These are phyloP conservation scores for Rugonectria rugulosa DNA, from an alignment of 2,329 filamentous ascomycete genomes.

Conservation along the genomic window DNA sequence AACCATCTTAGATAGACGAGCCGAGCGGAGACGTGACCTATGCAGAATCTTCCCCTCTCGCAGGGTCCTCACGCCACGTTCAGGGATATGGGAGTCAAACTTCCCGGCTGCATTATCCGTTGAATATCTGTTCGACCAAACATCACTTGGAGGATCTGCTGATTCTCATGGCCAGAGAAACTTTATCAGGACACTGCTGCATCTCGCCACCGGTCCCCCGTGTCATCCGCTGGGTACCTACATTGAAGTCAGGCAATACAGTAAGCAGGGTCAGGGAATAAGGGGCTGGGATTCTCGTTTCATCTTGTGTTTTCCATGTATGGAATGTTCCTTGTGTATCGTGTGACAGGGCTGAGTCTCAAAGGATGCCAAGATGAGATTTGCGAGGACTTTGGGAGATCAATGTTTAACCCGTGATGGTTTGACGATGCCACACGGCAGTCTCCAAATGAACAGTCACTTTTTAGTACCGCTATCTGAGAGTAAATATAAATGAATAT, in stretches of 20 bases:
- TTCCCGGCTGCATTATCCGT: too few relatives aligned
- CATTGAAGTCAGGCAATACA: background rate
- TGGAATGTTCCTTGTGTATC: too few relatives aligned
- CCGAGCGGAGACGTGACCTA: too few relatives aligned
- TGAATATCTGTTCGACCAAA: background rate
- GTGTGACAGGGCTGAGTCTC: too few relatives aligned
- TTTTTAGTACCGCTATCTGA: too few relatives aligned
- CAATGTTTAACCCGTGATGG: too few relatives aligned
- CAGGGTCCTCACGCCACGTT: background rate
- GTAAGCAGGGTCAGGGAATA: background rate
- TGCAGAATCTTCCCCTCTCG: too few relatives aligned
- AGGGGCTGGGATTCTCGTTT: background rate
- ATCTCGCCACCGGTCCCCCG: background rate
- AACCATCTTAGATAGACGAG: too few relatives aligned
- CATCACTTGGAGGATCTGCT: background rate
- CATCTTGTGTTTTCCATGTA: background rate
- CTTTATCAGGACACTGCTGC: background rate
- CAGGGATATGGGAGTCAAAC: background rate
- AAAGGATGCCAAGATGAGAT: background rate
- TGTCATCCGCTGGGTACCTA: background rate
- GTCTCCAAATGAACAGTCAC: too few relatives aligned
- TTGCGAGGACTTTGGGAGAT: background rate
- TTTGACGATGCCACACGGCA: too few relatives aligned
- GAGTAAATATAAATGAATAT: slow-evolving; percentile 3
- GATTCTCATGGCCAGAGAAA: background rate